Evolutionary conservation across 805 yeast genomes (phyloP).

Genomic region (Pichia membranifaciens): DNA sequence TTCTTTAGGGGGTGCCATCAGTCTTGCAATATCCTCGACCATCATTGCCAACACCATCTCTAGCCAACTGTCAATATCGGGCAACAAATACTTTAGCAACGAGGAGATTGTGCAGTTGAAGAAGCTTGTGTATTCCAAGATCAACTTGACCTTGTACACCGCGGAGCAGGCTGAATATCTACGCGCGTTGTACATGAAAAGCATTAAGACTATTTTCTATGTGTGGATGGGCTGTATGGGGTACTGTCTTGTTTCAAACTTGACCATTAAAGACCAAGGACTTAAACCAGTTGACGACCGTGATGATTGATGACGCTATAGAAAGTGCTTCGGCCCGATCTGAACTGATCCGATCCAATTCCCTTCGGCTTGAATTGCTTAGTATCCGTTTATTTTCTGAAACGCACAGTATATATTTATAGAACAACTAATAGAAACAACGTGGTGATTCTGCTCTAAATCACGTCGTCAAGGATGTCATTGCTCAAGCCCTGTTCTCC

Average conservation of each 20-base stretch:
- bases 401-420: background rate
- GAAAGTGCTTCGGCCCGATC: too few species aligned
- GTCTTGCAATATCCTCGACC: too few species aligned
- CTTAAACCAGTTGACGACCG: background rate
- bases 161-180: background rate
- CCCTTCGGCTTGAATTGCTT: background rate
- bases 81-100: background rate
- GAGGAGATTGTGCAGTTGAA: background rate
- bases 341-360: too few species aligned
- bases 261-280: background rate
- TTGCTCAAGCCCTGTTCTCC: conserved; percentile 36
- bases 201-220: conserved; percentile 1
- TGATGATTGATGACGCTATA: too few species aligned
- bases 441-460: too few species aligned
- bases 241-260: background rate
- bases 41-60: conserved; percentile 17
- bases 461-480: conserved; percentile 32
- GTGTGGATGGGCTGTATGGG: conserved; percentile 5
- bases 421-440: too few species aligned
- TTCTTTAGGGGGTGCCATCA: conserved; percentile 50
- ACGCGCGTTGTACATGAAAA: background rate
- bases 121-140: background rate
- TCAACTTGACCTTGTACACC: background rate
- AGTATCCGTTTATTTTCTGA: background rate
- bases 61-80: background rate